Evolutionary conservation across 2,329 filamentous ascomycete species (phyloP), one percentile per base, ranked within the genome.

Genomic region (Penicillium italicum): DNA sequence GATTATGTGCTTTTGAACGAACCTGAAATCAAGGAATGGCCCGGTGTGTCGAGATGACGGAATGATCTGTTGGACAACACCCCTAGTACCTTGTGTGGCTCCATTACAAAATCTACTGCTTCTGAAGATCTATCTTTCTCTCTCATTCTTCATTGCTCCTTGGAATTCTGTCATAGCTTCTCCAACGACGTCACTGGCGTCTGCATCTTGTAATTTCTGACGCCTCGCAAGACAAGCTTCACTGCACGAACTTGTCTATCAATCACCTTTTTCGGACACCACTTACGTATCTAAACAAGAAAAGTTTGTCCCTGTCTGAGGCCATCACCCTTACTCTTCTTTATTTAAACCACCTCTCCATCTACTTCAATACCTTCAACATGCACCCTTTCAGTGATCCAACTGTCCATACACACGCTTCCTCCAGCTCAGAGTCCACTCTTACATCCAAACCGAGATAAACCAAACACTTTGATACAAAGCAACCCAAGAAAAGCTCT

Each of bases 321-420:
- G 42, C 30, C 33, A 41, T 58, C 47, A 26, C 34, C 52, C 26
- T 37, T 48, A 18, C 26, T 33, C 30, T 50, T 49, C 20, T 49
- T 50, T 56, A 49, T 54, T 57, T 49, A 55, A 55, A 53, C 14
- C 5, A 43, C 14, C 40, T 41, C 36, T 42, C 38, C 44, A 11
- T 37, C 49, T 46, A 22, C 54, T 31, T 43, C 24, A 26, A n/a
- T 26, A 2, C 34, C 37, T 52, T 12, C 50, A 66, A 34, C 20
- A 70, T 71, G 67, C 65, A 59, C 57, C 66, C 68, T 33, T 70
- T 66, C 60, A 66, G 49, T 55, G 66, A 70, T 59, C 57, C 59
- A 20, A 68, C 66, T 24, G 56, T 56, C 36, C 66, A 68, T 48
- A 53, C 67, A n/a, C 47, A 66, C 57, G 66, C 69, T 41, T 69